phyloP scores from a whole-genome alignment of 1,284 basidiomycete species.

The Austropuccinia psidii region DNA sequence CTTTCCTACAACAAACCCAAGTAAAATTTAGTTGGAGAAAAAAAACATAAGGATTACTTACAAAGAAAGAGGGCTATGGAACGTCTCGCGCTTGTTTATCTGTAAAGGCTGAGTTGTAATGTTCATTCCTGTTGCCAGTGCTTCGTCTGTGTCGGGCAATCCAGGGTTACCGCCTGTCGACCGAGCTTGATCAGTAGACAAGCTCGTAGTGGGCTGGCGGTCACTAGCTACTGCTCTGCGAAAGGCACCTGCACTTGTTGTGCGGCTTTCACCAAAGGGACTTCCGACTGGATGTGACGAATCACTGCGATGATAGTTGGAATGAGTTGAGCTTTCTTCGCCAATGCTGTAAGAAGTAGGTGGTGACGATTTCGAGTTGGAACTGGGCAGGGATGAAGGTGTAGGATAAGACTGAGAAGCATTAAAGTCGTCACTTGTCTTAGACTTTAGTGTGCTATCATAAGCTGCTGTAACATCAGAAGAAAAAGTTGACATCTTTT shows the following conservation, averaged over 20 bases:
- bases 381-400: not conserved
- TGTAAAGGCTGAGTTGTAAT: not conserved
- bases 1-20: not conserved
- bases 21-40: not conserved
- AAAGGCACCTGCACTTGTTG: slow-evolving; percentile 20
- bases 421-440: not conserved
- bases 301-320: not conserved
- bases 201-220: not conserved
- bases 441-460: not conserved
- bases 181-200: not conserved
- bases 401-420: not conserved
- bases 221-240: not conserved
- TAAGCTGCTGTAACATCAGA: not conserved
- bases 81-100: slow-evolving; percentile 14
- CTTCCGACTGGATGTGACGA: not conserved
- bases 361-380: not conserved
- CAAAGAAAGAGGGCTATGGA: not conserved
- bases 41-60: not conserved
- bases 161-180: not conserved
- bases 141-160: not conserved
- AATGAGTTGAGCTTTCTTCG: not conserved
- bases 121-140: not conserved
- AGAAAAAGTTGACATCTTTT: not conserved
- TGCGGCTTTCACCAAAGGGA: not conserved
- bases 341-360: not conserved